Evolutionary conservation across 2,329 filamentous ascomycete genomes (phyloP).

Genomic region (Fusarium transvaalense): DNA sequence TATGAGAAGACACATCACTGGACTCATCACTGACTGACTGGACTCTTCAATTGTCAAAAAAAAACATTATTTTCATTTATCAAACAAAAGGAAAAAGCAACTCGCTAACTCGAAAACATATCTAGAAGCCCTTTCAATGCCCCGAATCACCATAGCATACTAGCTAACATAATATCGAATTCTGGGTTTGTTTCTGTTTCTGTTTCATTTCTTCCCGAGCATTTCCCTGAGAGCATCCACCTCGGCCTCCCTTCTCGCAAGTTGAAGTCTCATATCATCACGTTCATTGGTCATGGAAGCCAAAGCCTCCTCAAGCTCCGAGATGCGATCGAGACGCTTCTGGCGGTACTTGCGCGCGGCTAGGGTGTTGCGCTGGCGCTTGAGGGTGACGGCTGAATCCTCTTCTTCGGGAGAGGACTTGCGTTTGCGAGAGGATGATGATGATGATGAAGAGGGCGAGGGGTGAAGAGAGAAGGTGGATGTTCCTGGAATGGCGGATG

Average conservation of each 20-base stretch:
- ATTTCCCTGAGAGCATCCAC: slow-evolving; percentile 69
- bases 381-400: slow-evolving; percentile 54
- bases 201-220: slow-evolving; percentile 51
- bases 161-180: background rate
- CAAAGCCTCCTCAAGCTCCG: slow-evolving; percentile 70
- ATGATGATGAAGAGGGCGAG: slow-evolving; percentile 36
- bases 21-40: no score
- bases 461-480: slow-evolving; percentile 43
- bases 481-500: slow-evolving; percentile 37
- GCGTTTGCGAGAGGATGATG: slow-evolving; percentile 41
- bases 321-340: slow-evolving; percentile 75
- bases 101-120: slow-evolving; percentile 26
- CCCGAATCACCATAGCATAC: slow-evolving; percentile 13
- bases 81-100: slow-evolving; percentile 1
- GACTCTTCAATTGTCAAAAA: slow-evolving; percentile 20
- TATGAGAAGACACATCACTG: background rate
- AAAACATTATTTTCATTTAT: background rate
- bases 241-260: slow-evolving; percentile 75
- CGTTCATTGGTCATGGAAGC: slow-evolving; percentile 70
- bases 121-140: slow-evolving; percentile 32
- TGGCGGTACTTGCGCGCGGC: slow-evolving; percentile 80
- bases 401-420: slow-evolving; percentile 46
- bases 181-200: background rate
- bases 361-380: slow-evolving; percentile 76
- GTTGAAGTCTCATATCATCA: slow-evolving; percentile 71